These are phyloP conservation scores for Breynia disticha DNA, from an alignment of 441 rosid genomes.

Conservation along the genomic window DNA sequence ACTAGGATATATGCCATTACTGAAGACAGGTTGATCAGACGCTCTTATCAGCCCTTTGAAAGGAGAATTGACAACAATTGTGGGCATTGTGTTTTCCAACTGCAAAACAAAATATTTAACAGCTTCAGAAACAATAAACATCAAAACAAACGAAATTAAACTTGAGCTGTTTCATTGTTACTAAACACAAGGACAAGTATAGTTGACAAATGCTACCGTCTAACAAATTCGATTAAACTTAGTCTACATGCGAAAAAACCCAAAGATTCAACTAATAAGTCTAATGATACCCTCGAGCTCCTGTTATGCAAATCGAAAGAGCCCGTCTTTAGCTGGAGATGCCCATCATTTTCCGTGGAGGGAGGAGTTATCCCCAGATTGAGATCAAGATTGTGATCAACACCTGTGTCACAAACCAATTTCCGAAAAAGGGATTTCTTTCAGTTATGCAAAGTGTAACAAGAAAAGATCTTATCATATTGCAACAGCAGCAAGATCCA, in stretches of 20 bases:
- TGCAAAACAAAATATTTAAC: conserved; percentile 22
- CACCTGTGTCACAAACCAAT: conserved; percentile 27
- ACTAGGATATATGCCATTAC: conserved; percentile 40
- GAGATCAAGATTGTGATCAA: conserved; percentile 52
- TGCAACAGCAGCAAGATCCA: neutral
- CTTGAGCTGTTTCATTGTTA: neutral
- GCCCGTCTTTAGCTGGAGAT: conserved; percentile 28
- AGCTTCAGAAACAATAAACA: neutral
- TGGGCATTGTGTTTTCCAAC: conserved; percentile 37
- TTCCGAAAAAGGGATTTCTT: neutral
- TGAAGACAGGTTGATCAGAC: conserved; percentile 37
- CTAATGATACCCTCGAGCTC: conserved; percentile 40
- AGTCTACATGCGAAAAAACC: neutral
- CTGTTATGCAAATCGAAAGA: conserved; percentile 23
- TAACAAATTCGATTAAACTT: no score
- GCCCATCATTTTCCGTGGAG: conserved; percentile 39
- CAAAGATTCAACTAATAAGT: neutral
- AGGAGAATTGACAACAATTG: conserved; percentile 28
- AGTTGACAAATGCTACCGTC: neutral
- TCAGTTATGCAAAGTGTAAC: neutral
- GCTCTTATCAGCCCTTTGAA: conserved; percentile 39
- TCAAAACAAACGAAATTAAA: neutral
- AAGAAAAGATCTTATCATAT: neutral
- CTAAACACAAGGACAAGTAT: neutral
- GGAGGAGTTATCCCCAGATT: conserved; percentile 69